A percentile compares a stretch with the other conserved stretches of the same genome.
Evolutionary conservation across 2,329 filamentous ascomycete genomes (phyloP).

Genomic region (Fusarium poae): DNA sequence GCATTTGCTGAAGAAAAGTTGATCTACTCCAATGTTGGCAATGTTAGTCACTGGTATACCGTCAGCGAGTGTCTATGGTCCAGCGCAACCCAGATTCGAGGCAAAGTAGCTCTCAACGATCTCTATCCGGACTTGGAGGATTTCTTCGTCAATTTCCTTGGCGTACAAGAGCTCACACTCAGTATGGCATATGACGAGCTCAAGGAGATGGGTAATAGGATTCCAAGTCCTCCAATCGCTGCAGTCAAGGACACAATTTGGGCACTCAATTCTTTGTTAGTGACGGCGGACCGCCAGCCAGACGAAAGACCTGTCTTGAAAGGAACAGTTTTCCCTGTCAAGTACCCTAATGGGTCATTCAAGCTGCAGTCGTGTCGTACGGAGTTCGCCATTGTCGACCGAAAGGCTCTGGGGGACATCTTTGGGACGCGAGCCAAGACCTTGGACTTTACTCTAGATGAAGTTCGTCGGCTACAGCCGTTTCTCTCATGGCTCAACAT

Average conservation of each 20-base stretch:
- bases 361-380: slow-evolving; percentile 25
- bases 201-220: slow-evolving; percentile 28
- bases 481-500: slow-evolving; percentile 55
- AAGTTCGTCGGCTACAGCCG: slow-evolving; percentile 48
- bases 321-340: slow-evolving; percentile 44
- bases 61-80: slow-evolving; percentile 54
- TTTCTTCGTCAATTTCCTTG: slow-evolving; percentile 51
- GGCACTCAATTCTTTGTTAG: slow-evolving; percentile 53
- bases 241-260: slow-evolving; percentile 51
- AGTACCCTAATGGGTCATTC: slow-evolving; percentile 33
- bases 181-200: slow-evolving; percentile 53
- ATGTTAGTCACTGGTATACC: slow-evolving; percentile 48
- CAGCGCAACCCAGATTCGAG: slow-evolving; percentile 48
- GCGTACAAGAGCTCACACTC: slow-evolving; percentile 48
- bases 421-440: slow-evolving; percentile 51
- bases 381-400: slow-evolving; percentile 55
- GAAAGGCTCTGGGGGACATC: slow-evolving; percentile 42
- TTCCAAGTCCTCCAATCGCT: slow-evolving; percentile 13
- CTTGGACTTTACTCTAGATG: slow-evolving; percentile 54
- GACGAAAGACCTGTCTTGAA: slow-evolving; percentile 24
- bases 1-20: slow-evolving; percentile 22
- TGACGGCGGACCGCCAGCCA: neutral
- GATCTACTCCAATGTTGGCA: slow-evolving; percentile 22
- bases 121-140: slow-evolving; percentile 49
- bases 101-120: slow-evolving; percentile 46